Percentiles rank a stretch among this genome's conserved stretches.
These are phyloP conservation scores for Hydrangea macrophylla DNA, from an alignment of 148 eudicot species.

Conservation along the genomic window DNA sequence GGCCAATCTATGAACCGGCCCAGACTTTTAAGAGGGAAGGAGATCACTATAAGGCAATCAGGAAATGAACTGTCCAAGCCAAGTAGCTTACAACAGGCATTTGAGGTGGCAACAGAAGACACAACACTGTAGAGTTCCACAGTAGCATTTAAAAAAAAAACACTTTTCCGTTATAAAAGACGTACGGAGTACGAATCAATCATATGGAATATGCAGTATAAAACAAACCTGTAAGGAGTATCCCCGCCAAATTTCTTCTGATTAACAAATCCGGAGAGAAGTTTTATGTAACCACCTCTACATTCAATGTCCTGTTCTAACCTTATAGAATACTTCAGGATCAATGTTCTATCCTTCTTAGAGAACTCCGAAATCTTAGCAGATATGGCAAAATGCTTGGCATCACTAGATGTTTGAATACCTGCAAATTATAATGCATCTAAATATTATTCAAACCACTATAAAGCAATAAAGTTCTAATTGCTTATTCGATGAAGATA, in stretches of 20 bases:
- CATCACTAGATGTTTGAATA: conserved; percentile 72
- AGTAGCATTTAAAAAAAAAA: too few relatives aligned
- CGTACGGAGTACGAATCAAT: neutral
- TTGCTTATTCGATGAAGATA: neutral
- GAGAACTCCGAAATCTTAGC: conserved; percentile 74
- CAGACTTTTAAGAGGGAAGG: too few relatives aligned
- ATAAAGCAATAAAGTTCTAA: neutral
- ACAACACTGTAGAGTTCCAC: too few relatives aligned
- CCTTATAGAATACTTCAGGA: conserved; percentile 72
- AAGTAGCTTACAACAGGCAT: neutral
- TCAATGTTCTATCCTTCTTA: conserved; percentile 73
- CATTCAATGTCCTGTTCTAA: conserved; percentile 85
- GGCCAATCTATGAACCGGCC: too few relatives aligned
- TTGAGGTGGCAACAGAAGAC: neutral
- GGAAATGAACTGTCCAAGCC: too few relatives aligned
- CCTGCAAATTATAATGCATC: conserved; percentile 31
- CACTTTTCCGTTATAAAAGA: neutral
- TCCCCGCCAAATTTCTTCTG: conserved; percentile 93
- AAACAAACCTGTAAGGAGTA: conserved; percentile 73
- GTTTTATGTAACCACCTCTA: conserved; percentile 84
- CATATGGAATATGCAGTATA: neutral
- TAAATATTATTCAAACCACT: neutral
- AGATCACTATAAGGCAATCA: too few relatives aligned
- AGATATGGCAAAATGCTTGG: conserved; percentile 73
- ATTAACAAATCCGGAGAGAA: conserved; percentile 69